Percentiles rank a stretch among this genome's conserved stretches.
Evolutionary conservation across 495 filamentous ascomycete species (phyloP).

Genomic region (Stereocaulon alpinum): DNA sequence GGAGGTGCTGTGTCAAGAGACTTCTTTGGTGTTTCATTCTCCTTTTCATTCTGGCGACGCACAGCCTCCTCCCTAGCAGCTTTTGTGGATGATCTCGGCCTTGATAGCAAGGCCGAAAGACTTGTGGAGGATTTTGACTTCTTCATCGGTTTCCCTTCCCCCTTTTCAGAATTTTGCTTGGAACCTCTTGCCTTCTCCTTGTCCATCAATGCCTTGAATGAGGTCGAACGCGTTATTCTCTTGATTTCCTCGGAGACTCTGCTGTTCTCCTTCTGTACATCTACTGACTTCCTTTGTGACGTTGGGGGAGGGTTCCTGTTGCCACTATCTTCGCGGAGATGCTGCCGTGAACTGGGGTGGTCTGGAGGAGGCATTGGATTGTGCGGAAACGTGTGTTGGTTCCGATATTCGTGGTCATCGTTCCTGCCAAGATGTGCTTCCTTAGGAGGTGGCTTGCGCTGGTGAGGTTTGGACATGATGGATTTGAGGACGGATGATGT

Average conservation of each 20-base stretch:
- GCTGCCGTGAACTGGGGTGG: constrained; percentile 19
- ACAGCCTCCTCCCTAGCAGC: constrained; percentile 34
- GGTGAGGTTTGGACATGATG: constrained; percentile 36
- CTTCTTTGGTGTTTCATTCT: constrained; percentile 53
- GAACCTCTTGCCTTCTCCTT: constrained; percentile 47
- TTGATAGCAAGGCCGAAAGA: constrained; percentile 52
- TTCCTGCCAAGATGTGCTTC: constrained; percentile 26
- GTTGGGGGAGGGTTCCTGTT: constrained; percentile 14
- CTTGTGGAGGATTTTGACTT: constrained; percentile 80
- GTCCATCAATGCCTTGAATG: constrained; percentile 48
- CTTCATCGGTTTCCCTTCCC: constrained; percentile 44
- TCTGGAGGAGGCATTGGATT: constrained; percentile 30
- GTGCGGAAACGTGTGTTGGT: background rate
- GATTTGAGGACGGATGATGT: constrained; percentile 37
- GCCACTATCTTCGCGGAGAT: constrained; percentile 26
- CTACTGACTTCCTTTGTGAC: constrained; percentile 16
- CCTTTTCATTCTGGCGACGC: constrained; percentile 55
- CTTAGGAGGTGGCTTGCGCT: constrained; percentile 34
- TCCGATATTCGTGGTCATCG: constrained; percentile 19
- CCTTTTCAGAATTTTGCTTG: constrained; percentile 32
- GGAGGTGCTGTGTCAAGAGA: constrained; percentile 44
- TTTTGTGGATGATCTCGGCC: constrained; percentile 44
- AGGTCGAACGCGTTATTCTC: constrained; percentile 56
- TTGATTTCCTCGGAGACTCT: constrained; percentile 37
- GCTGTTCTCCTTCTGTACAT: constrained; percentile 9